Evolutionary conservation across 176 grass and related monocot species (phyloP), one percentile per base, ranked within the genome.

Genomic region (Ensete ventricosum): DNA sequence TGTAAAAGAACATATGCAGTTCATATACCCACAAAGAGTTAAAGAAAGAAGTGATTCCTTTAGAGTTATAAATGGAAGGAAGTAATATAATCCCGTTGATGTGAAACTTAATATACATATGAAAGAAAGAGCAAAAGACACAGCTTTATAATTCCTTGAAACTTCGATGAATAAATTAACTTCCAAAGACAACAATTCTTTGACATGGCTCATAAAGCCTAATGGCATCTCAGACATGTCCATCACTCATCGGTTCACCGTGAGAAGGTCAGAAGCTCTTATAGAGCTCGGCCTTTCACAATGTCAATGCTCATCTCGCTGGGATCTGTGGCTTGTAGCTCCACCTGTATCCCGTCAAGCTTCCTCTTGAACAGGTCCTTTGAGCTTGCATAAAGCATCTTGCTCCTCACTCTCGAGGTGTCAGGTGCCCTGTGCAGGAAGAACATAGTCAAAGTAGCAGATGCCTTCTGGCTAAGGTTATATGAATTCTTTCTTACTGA

Each of bases 341-440:
- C 93, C 69, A 96, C 43, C 86, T 96, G 93, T 69, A 92, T 92
- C 54, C 93, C 93, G 54, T 96, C 93, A 27, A 96, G 89, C 76
- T 96, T 89, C 77, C 93, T 80, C 81, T 92, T 96, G 83, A 96
- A 96, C 64, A 89, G 52, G 79, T 96, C 93, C 89, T 96, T 92
- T 2, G 93, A 96, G 71, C 93, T 96, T 12, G 93, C 93, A 74
- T 96, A 96, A 29, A 96, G 72, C 93, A 96, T 96, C 84, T 96
- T 96, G 87, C 87, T 90, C 77, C 93, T 88, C 58, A 84, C 82
- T 85, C 67, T 90, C 25, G 89, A 79, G 20, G 58, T 76, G 73
- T 96, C 87, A 21, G 93, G 93, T 73, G 89, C 81, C 93, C 93
- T 96, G 79, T 2, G 50, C 75, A 72, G 9, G 65, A 19, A 58